Evolutionary conservation across 73 alveolate species (phyloP), one percentile per base, ranked within the genome.

Genomic region (Symbiodinium natans): DNA sequence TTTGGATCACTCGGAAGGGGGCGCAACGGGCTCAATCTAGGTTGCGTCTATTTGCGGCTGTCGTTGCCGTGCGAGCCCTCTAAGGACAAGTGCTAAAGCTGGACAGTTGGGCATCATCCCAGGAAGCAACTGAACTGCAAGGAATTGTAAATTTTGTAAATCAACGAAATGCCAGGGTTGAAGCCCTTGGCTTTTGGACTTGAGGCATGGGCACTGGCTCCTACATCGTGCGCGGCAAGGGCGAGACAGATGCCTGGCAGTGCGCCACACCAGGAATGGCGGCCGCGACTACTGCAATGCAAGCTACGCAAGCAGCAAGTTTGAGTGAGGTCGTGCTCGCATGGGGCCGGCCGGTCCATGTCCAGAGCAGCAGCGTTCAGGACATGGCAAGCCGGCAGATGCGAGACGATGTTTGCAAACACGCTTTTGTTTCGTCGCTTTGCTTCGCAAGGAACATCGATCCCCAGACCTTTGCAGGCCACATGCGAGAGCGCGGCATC

Each of bases 101-200:
- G 99, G 99, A 29, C 92, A 98, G 87, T 38, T 87, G 89, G 99
- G 99, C 89, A 98, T 98, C 90, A 98, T 98, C 88, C 99, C 99
- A 2, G 99, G 99, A 8, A 92, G 98, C n/a, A 7, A 42, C 41
- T 8, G 8, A 42, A 6, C 41, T 36, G 41, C 41, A 75, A 25
- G 80, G 36, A 3, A 6, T 29, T 52, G 80, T 13, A n/a, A 63
- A 63, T 25, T 63, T 4, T 13, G 1, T 63, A 46, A n/a, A n/a
- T n/a, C n/a, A n/a, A n/a, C n/a, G n/a, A n/a, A n/a, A n/a, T n/a
- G n/a, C n/a, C n/a, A n/a, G n/a, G n/a, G n/a, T n/a, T n/a, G 71
- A 52, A n/a, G n/a, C n/a, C n/a, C n/a, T n/a, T n/a, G n/a, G n/a
- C n/a, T 3, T 0, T 19, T 36, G 13, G 82, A 21, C 33, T 8